phyloP scores from a whole-genome alignment of 2,329 filamentous ascomycete genomes.

The Colletotrichum sp. region DNA sequence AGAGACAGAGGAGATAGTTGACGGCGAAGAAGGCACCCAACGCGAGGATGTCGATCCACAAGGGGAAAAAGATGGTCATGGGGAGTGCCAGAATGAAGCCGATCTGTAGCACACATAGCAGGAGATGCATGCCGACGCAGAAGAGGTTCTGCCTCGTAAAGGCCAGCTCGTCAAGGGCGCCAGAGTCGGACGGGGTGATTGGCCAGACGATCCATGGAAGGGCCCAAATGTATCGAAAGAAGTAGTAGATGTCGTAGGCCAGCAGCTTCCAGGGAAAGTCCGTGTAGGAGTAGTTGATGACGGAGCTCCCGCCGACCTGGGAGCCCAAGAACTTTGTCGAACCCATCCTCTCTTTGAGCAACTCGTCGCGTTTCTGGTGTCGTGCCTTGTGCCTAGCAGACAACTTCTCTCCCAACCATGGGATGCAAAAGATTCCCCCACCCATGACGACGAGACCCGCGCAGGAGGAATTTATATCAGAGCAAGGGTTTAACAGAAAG shows the following conservation, averaged over 20 bases:
- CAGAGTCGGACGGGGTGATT: constrained; percentile 55
- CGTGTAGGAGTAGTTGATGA: constrained; percentile 67
- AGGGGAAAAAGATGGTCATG: constrained; percentile 49
- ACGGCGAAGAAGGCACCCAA: constrained; percentile 50
- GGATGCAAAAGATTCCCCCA: constrained; percentile 2
- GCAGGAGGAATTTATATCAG: not conserved
- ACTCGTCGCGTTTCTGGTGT: constrained; percentile 6
- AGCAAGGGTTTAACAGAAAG: not conserved
- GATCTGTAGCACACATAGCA: constrained; percentile 66
- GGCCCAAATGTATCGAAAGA: constrained; percentile 59
- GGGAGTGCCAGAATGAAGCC: constrained; percentile 65
- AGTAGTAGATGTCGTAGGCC: constrained; percentile 58
- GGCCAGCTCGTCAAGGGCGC: constrained; percentile 68
- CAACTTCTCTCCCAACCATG: not conserved
- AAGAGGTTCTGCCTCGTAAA: constrained; percentile 61
- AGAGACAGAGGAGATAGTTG: constrained; percentile 56
- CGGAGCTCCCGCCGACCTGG: constrained; percentile 60
- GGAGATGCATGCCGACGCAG: constrained; percentile 60
- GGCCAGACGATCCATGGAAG: constrained; percentile 69
- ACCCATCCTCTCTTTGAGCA: constrained; percentile 20
- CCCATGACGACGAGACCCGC: constrained; percentile 1
- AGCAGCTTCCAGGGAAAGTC: constrained; percentile 58
- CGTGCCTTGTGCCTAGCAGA: not conserved
- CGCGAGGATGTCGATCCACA: constrained; percentile 50
- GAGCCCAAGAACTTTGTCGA: constrained; percentile 61